Base-by-base conservation (phyloP, 352 stramenopile species). In the Globisporangium recalcitrans region DNA sequence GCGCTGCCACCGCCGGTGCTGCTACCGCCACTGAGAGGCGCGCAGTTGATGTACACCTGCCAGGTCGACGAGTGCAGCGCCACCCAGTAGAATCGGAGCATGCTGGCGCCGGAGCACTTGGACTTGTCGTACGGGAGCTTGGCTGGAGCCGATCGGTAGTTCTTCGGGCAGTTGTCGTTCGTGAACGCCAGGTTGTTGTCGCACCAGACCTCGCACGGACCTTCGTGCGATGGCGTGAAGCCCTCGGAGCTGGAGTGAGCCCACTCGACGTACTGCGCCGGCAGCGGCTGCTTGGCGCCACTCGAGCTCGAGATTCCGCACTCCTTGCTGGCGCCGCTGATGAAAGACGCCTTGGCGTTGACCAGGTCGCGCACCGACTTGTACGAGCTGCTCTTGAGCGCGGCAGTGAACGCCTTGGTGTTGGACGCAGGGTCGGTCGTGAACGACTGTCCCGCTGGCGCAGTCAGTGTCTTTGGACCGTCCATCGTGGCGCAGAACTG, bases 121-220 rank as follows among this genome's bases (percentile, higher is more conserved):
- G 65, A 36, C 31, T 65, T 68, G 62, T 82, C 71, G 58, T 75
- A 75, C 4, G 75, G 71, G 2, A 87, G 68, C 49, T 70, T 67
- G 14, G 68, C 72, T 3, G 69, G 66, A 16, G 65, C 68, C 13
- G n/a, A 47, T 2, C 69, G 62, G 58, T 73, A 77, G 67, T 48
- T 48, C 40, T 48, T 48, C 4, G 40, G 4, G 14, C 40, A 48
- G 40, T 48, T 48, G 16, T 48, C 40, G 40, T 48, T 11, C 1
- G 0, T 21, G 40, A 48, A 48, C 10, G 19, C 40, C 19, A 24
- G 5, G 16, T 48, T 48, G 40, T 48, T 22, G 40, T 40, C 34
- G 34, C 34, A 40, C 34, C 34, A 40, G 13, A 40, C 34, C 34
- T 40, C 34, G 11, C 34, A 48, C 19, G 40, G 40, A n/a, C 74